Conservation (phyloP, 2,329 filamentous ascomycete genomes). For the Aspergillus glaucus region DNA sequence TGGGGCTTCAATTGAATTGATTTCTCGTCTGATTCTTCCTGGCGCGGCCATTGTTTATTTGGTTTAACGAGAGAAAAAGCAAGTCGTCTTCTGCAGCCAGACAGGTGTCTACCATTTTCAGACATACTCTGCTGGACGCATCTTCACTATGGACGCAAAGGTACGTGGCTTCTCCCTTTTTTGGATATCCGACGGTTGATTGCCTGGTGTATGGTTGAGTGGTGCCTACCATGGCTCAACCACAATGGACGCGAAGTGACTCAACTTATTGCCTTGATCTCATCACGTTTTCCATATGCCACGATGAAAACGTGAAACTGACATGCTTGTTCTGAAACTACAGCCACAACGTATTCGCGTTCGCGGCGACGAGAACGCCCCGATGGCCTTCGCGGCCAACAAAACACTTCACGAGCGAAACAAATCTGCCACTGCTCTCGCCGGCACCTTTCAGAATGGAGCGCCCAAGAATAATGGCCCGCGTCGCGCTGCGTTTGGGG, state of each 20-base stretch:
- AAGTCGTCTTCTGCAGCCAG: neutral
- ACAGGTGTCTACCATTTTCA: too few relatives aligned
- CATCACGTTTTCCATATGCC: neutral
- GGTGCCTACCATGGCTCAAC: too few relatives aligned
- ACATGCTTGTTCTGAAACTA: constrained; percentile 6
- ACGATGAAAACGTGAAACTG: constrained; percentile 5
- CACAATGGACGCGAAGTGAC: too few relatives aligned
- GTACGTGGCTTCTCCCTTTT: constrained; percentile 27
- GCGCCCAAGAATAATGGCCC: constrained; percentile 57
- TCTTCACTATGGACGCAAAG: constrained; percentile 42
- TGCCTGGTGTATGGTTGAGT: too few relatives aligned
- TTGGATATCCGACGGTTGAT: constrained; percentile 3
- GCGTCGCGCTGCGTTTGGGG: constrained; percentile 74
- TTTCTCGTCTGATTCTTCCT: constrained; percentile 4
- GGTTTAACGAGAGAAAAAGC: constrained; percentile 4
- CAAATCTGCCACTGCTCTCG: constrained; percentile 67
- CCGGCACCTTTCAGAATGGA: constrained; percentile 46
- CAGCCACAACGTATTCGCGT: constrained; percentile 66
- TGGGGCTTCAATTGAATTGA: constrained; percentile 6
- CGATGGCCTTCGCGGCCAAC: constrained; percentile 43
- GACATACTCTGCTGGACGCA: neutral
- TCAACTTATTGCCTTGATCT: neutral
- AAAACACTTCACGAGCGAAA: constrained; percentile 69
- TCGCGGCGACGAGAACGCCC: constrained; percentile 64
- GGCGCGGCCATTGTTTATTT: constrained; percentile 22